phyloP scores from a whole-genome alignment of 2,329 filamentous ascomycete species.

The Ceratocystis eucalypticola region DNA sequence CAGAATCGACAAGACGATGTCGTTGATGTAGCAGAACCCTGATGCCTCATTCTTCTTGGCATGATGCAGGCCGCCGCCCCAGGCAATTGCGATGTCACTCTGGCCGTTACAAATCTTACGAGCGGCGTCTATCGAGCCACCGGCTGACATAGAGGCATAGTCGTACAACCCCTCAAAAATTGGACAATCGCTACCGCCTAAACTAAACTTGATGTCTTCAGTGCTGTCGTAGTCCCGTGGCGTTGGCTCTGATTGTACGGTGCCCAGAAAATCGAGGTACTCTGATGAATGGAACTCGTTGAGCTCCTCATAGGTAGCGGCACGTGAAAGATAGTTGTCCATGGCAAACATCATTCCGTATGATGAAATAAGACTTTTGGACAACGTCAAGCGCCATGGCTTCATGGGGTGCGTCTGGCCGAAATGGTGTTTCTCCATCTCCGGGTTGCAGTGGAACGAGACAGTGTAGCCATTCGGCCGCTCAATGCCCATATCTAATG shows the following conservation, averaged over 20 bases:
- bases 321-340: slow-evolving; percentile 78
- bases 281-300: slow-evolving; percentile 74
- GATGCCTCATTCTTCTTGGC: slow-evolving; percentile 88
- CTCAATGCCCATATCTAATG: slow-evolving; percentile 54
- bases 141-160: slow-evolving; percentile 88
- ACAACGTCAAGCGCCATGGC: slow-evolving; percentile 88
- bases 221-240: slow-evolving; percentile 52
- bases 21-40: slow-evolving; percentile 98
- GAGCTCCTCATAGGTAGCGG: slow-evolving; percentile 78
- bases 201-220: slow-evolving; percentile 62
- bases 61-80: slow-evolving; percentile 92
- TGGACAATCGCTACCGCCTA: slow-evolving; percentile 84
- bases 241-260: slow-evolving; percentile 50
- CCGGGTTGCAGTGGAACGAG: slow-evolving; percentile 88
- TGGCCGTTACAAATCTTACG: slow-evolving; percentile 75
- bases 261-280: slow-evolving; percentile 79
- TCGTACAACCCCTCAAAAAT: slow-evolving; percentile 92
- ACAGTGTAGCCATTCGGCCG: slow-evolving; percentile 78
- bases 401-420: slow-evolving; percentile 98
- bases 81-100: slow-evolving; percentile 92
- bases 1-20: slow-evolving; percentile 87
- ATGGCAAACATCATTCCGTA: slow-evolving; percentile 95
- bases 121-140: slow-evolving; percentile 80
- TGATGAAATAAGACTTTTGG: slow-evolving; percentile 84
- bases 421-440: slow-evolving; percentile 94